Evolutionary conservation across 2,329 filamentous ascomycete species (phyloP).

Genomic region (Septoria linicola): DNA sequence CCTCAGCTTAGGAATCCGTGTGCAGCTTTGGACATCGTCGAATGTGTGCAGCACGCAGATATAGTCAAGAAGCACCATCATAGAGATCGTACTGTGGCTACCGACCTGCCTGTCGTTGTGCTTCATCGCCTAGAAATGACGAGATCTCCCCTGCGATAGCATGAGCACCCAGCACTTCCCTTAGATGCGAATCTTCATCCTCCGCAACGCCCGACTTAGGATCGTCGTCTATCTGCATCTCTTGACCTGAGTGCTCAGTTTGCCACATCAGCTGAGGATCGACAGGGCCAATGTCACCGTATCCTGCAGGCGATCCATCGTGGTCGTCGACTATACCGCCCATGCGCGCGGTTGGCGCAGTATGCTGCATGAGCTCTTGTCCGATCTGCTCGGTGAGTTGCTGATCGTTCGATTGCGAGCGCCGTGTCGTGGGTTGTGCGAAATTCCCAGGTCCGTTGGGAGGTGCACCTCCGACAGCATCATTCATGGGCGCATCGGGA

Average conservation of each 20-base stretch:
- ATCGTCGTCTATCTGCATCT: slow-evolving; percentile 6
- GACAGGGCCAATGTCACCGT: slow-evolving; percentile 7
- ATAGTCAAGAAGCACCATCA: neutral
- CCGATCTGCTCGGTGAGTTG: slow-evolving; percentile 3
- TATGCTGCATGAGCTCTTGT: slow-evolving; percentile 14
- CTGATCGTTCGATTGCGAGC: neutral
- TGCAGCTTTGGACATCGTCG: neutral
- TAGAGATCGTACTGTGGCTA: neutral
- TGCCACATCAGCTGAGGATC: slow-evolving; percentile 15
- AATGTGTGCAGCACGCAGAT: too few relatives aligned
- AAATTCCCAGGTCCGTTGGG: neutral
- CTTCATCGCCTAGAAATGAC: slow-evolving; percentile 5
- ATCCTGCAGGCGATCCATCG: neutral
- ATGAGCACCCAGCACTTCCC: slow-evolving; percentile 8
- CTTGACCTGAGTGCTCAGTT: neutral
- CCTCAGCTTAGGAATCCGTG: too few relatives aligned
- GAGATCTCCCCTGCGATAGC: slow-evolving; percentile 6
- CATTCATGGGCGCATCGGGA: slow-evolving; percentile 14
- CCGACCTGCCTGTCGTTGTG: slow-evolving; percentile 4
- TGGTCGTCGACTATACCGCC: slow-evolving; percentile 29
- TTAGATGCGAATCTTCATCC: slow-evolving; percentile 6
- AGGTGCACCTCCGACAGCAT: slow-evolving; percentile 16
- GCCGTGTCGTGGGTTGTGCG: neutral
- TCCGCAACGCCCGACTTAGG: slow-evolving; percentile 2
- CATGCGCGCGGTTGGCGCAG: slow-evolving; percentile 30